A percentile compares a stretch with the other conserved stretches of the same genome.
Evolutionary conservation across 306 rosid genomes (phyloP).

Genomic region (Pachyrhizus erosus): DNA sequence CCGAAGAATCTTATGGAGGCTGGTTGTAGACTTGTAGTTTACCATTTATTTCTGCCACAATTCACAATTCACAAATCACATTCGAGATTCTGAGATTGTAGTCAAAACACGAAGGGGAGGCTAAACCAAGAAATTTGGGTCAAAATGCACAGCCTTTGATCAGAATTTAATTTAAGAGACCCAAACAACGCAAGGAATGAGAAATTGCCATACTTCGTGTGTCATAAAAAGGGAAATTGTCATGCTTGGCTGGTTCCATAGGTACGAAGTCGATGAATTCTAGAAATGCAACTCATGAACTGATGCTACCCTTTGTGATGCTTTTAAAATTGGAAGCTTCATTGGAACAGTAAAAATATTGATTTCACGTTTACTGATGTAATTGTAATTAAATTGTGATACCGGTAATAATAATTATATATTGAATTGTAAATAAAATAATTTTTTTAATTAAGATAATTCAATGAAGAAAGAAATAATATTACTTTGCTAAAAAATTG

Average conservation of each 20-base stretch:
- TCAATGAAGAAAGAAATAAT: not conserved
- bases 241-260: not conserved
- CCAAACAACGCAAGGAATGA: not conserved
- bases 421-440: not conserved
- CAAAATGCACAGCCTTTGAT: slow-evolving; percentile 4
- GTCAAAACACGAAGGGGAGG: not conserved
- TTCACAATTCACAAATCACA: not conserved
- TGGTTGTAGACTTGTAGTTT: not conserved
- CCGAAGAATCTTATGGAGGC: not conserved
- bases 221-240: not conserved
- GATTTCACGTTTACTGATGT: not conserved
- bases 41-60: not conserved
- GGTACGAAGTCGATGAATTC: slow-evolving; percentile 27
- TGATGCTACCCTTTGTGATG: not conserved
- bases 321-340: not conserved
- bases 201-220: not conserved
- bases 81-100: not conserved
- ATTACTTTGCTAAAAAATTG: not conserved
- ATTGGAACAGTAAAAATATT: not conserved
- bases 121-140: not conserved
- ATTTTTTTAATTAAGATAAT: too few species aligned
- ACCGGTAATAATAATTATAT: not conserved
- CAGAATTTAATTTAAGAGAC: not conserved
- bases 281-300: not conserved
- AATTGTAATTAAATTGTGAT: not conserved